phyloP scores from a whole-genome alignment of 192 early-diverging fungal species.

The Entomortierella beljakovae region DNA sequence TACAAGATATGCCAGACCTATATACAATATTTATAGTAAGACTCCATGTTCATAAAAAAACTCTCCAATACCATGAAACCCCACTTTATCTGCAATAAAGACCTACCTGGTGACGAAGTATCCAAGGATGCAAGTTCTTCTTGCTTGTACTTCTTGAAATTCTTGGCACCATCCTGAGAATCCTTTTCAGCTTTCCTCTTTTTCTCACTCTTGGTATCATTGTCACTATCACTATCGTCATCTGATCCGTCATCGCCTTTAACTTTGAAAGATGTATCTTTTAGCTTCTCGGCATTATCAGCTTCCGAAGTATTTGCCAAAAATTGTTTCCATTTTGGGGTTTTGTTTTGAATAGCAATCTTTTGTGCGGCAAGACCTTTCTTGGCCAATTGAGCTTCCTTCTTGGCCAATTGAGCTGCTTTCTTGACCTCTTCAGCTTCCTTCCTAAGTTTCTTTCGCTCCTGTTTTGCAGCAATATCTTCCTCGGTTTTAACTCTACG shows the following conservation, averaged over 20 bases:
- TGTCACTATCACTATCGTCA: constrained; percentile 30
- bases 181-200: constrained; percentile 36
- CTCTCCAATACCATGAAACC: too few species aligned
- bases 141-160: constrained; percentile 22
- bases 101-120: constrained; percentile 24
- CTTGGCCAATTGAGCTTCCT: constrained; percentile 19
- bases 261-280: constrained; percentile 47
- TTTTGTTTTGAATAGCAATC: constrained; percentile 27
- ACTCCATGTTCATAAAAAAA: not conserved
- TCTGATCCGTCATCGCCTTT: constrained; percentile 44
- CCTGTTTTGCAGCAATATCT: constrained; percentile 49
- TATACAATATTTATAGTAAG: not conserved
- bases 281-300: constrained; percentile 49
- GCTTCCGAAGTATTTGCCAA: constrained; percentile 43
- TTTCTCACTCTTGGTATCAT: constrained; percentile 6
- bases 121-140: constrained; percentile 21
- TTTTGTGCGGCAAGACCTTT: constrained; percentile 10
- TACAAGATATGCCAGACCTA: constrained; percentile 48
- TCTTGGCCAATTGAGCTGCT: constrained; percentile 17
- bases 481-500: constrained; percentile 48
- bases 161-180: not conserved
- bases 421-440: constrained; percentile 25
- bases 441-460: constrained; percentile 44
- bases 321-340: constrained; percentile 52
- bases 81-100: too few species aligned